Conservation (phyloP, 805 yeast species). For the Tetrapisispora taiwanensis region DNA sequence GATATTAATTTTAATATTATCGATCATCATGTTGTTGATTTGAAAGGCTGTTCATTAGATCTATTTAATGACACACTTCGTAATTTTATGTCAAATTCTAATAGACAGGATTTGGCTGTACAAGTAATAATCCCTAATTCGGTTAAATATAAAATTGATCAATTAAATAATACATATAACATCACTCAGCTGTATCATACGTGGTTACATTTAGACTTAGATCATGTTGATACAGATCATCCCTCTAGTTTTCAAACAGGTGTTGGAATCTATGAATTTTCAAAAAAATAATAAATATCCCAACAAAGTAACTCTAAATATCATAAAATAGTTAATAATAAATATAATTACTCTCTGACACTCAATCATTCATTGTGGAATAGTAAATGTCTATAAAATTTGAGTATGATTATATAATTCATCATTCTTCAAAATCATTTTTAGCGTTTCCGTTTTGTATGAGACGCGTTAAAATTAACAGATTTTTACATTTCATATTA, state of each 20-base stretch:
- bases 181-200: conserved; percentile 30
- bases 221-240: conserved; percentile 52
- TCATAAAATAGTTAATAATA: too few species aligned
- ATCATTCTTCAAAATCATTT: too few species aligned
- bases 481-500: too few species aligned
- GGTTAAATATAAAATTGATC: conserved; percentile 6
- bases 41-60: conserved; percentile 36
- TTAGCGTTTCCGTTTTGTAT: too few species aligned
- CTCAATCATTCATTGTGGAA: too few species aligned
- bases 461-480: background rate
- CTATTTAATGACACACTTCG: conserved; percentile 18
- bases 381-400: too few species aligned
- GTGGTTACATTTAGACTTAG: conserved; percentile 54
- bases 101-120: background rate
- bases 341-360: too few species aligned
- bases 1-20: conserved; percentile 7
- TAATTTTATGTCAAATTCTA: conserved; percentile 6
- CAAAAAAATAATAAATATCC: too few species aligned
- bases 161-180: conserved; percentile 9
- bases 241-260: conserved; percentile 50
- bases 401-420: too few species aligned
- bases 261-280: conserved; percentile 38
- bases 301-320: too few species aligned
- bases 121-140: conserved; percentile 1
- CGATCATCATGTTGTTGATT: conserved; percentile 31